phyloP scores from a whole-genome alignment of 306 rosid genomes.

The Prunus persica region DNA sequence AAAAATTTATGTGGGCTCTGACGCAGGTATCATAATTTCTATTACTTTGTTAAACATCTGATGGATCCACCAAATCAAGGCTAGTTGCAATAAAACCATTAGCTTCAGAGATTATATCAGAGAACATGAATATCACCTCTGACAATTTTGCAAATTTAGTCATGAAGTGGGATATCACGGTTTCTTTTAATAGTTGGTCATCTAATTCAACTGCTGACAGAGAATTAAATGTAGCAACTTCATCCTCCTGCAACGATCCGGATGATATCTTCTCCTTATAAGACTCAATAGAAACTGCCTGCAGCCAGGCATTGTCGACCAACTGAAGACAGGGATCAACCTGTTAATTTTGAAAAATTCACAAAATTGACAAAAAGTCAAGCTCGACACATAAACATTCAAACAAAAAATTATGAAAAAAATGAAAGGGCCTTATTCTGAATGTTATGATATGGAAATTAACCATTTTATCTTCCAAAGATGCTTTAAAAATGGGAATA shows the following conservation, averaged over 20 bases:
- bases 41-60: background rate
- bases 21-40: background rate
- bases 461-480: constrained; percentile 49
- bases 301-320: constrained; percentile 62
- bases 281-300: constrained; percentile 49
- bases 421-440: constrained; percentile 18
- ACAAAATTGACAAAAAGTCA: constrained; percentile 11
- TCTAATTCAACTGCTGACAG: constrained; percentile 48
- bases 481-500: constrained; percentile 63
- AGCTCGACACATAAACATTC: background rate
- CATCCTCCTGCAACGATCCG: constrained; percentile 65
- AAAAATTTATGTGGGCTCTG: background rate
- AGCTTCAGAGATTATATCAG: background rate
- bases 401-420: constrained; percentile 6
- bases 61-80: background rate
- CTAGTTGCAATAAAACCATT: background rate
- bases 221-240: constrained; percentile 54
- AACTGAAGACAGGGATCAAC: constrained; percentile 84
- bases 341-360: constrained; percentile 41
- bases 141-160: constrained; percentile 60
- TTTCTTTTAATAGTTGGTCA: constrained; percentile 64
- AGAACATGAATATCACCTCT: constrained; percentile 54
- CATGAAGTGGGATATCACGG: constrained; percentile 59
- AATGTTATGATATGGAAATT: constrained; percentile 22
- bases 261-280: constrained; percentile 35